These are phyloP conservation scores for Sugiyamaella qingdaonensis DNA, from an alignment of 805 yeast genomes.

Conservation along the genomic window DNA sequence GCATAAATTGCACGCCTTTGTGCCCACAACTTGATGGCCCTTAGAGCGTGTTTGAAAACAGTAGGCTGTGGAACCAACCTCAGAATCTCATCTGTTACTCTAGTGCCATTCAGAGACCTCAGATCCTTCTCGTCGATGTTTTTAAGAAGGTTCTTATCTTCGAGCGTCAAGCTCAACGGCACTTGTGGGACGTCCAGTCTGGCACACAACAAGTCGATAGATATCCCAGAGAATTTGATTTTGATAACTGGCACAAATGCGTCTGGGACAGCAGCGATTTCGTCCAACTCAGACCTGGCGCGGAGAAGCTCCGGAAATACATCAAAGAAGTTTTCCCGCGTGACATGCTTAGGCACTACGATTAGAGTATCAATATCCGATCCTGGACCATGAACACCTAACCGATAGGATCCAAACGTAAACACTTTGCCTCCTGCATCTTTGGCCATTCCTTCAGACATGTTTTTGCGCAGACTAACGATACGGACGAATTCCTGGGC, in stretches of 20 bases:
- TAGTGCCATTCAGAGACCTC: slow-evolving; percentile 88
- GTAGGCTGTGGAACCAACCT: slow-evolving; percentile 87
- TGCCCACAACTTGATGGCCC: slow-evolving; percentile 97
- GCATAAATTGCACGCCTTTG: slow-evolving; percentile 91
- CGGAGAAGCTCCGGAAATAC: slow-evolving; percentile 70
- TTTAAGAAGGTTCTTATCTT: slow-evolving; percentile 78
- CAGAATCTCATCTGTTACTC: slow-evolving; percentile 94
- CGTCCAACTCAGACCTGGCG: slow-evolving; percentile 77
- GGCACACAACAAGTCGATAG: slow-evolving; percentile 88
- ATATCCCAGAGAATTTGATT: slow-evolving; percentile 82
- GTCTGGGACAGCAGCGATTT: slow-evolving; percentile 89
- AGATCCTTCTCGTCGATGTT: slow-evolving; percentile 90
- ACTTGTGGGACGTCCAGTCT: slow-evolving; percentile 78
- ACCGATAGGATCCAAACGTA: slow-evolving; percentile 88
- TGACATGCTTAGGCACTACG: slow-evolving; percentile 95
- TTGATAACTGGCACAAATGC: slow-evolving; percentile 97
- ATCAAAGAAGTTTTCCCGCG: slow-evolving; percentile 82
- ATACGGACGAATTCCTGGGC: slow-evolving; percentile 76
- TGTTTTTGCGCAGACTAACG: slow-evolving; percentile 76
- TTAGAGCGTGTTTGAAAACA: slow-evolving; percentile 84
- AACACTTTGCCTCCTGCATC: slow-evolving; percentile 99
- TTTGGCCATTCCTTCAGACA: slow-evolving; percentile 95
- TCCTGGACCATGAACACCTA: slow-evolving; percentile 98
- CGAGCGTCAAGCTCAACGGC: slow-evolving; percentile 66
- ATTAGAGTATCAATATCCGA: slow-evolving; percentile 95